Evolutionary conservation across 2,329 filamentous ascomycete species (phyloP), one percentile per base, ranked within the genome.

Genomic region (Phyllachora maydis): DNA sequence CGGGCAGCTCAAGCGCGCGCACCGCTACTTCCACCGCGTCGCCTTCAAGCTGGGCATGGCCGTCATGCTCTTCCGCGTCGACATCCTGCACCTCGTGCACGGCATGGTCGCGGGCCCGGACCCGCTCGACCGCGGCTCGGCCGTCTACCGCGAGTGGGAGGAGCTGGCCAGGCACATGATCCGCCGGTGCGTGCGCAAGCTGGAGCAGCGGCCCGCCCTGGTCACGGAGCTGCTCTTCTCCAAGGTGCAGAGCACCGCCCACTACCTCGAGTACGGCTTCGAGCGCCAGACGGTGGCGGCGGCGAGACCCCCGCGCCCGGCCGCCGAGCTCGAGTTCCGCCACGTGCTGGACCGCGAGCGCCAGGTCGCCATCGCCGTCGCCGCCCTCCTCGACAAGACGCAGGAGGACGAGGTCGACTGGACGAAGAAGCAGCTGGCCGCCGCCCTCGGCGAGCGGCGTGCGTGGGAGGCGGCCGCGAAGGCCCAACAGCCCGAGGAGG

Each of bases 1-100:
- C 3, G 58, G 69, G 18, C 88, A 98, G 42, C 54, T 95, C 18
- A 95, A 95, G 51, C 70, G 88, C 5, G 74, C 74, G 8, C 88
- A 95, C 49, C 74, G 88, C 5, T 98, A 85, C 45, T 83, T 98
- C 39, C 90, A 95, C 40, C 73, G 85, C 0, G 60, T 91, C 8
- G 82, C 82, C 0, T 95, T 95, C 56, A 98, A 95, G 49, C 77
- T 91, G 45, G 79, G 93, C 22, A 71, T 88, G 53, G 72, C 71
- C 27, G 72, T 93, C 12, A 65, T 93, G 51, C 58, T 98, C 2
- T 95, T 82, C 47, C 69, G 85, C 7, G 65, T 92, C 4, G 88
- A 95, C 41, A 91, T 93, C 17, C 67, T 98, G 22, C 69, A 77
- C 20, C 58, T 95, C 2, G 71, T 98, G 23, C 71, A 92, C 41